Percentiles rank a stretch among this genome's conserved stretches.
phyloP scores from a whole-genome alignment of 345 rosid genomes.

The Theobroma cacao region DNA sequence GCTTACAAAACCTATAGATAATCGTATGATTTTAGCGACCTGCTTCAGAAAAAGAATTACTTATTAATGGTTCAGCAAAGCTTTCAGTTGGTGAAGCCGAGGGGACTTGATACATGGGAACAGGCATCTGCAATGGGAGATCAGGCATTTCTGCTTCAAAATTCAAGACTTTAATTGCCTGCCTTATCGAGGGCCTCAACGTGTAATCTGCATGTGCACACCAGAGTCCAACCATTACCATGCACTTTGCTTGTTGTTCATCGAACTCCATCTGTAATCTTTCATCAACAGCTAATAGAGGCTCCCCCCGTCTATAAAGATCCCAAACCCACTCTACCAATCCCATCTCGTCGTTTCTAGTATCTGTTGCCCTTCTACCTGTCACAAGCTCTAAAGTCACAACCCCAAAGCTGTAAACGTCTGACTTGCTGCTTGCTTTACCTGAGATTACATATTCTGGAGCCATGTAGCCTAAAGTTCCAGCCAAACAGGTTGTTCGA shows the following conservation, averaged over 20 bases:
- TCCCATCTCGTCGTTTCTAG: constrained; percentile 17
- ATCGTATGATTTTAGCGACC: neutral
- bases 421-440: constrained; percentile 29
- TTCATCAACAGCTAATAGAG: constrained; percentile 21
- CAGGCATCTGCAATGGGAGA: constrained; percentile 20
- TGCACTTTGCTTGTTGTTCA: constrained; percentile 13
- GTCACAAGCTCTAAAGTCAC: constrained; percentile 34
- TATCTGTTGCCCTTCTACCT: constrained; percentile 28
- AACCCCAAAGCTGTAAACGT: constrained; percentile 34
- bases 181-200: constrained; percentile 22
- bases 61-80: neutral
- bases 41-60: neutral
- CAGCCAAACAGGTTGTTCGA: constrained; percentile 28
- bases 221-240: constrained; percentile 29
- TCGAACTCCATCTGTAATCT: constrained; percentile 10
- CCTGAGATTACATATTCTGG: constrained; percentile 25
- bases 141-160: constrained; percentile 12
- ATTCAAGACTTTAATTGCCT: constrained; percentile 20
- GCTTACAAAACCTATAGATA: too few species aligned
- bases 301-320: constrained; percentile 18
- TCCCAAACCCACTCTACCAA: too few species aligned
- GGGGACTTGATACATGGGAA: neutral
- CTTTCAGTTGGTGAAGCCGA: neutral
- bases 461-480: constrained; percentile 41
- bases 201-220: constrained; percentile 27